phyloP scores from a whole-genome alignment of 306 rosid genomes.

The Malus fusca region DNA sequence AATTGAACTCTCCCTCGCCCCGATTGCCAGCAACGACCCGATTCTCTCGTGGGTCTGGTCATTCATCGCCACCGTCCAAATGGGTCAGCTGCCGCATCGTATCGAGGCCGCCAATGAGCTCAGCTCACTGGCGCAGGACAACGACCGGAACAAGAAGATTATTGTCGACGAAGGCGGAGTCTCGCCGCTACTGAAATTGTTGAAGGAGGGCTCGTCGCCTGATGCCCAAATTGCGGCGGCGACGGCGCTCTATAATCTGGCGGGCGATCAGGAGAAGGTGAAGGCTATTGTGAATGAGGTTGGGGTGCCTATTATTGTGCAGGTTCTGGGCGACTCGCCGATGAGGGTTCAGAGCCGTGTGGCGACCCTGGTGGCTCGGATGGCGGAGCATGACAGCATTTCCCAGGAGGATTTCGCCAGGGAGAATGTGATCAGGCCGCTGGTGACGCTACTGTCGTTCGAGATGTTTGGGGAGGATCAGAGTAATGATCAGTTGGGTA shows the following conservation, averaged over 20 bases:
- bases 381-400: constrained; percentile 54
- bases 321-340: constrained; percentile 50
- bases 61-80: constrained; percentile 52
- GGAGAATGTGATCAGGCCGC: constrained; percentile 59
- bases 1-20: constrained; percentile 49
- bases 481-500: constrained; percentile 26
- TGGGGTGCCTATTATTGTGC: constrained; percentile 53
- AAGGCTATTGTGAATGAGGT: constrained; percentile 36
- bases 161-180: constrained; percentile 63
- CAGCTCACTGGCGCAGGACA: constrained; percentile 51
- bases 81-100: constrained; percentile 50
- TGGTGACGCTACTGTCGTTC: constrained; percentile 38
- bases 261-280: constrained; percentile 45
- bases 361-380: constrained; percentile 53
- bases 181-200: constrained; percentile 57
- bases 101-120: constrained; percentile 58
- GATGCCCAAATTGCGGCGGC: constrained; percentile 55
- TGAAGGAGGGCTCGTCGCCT: constrained; percentile 43
- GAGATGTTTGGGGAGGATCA: constrained; percentile 45
- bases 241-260: constrained; percentile 38
- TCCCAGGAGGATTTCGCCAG: constrained; percentile 68
- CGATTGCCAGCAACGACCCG: constrained; percentile 78
- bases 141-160: constrained; percentile 62
- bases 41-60: constrained; percentile 82
- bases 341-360: constrained; percentile 45